Percentiles rank a stretch among this genome's conserved stretches.
These are phyloP conservation scores for Claviceps spartinae DNA, from an alignment of 2,329 filamentous ascomycete genomes.

Conservation along the genomic window DNA sequence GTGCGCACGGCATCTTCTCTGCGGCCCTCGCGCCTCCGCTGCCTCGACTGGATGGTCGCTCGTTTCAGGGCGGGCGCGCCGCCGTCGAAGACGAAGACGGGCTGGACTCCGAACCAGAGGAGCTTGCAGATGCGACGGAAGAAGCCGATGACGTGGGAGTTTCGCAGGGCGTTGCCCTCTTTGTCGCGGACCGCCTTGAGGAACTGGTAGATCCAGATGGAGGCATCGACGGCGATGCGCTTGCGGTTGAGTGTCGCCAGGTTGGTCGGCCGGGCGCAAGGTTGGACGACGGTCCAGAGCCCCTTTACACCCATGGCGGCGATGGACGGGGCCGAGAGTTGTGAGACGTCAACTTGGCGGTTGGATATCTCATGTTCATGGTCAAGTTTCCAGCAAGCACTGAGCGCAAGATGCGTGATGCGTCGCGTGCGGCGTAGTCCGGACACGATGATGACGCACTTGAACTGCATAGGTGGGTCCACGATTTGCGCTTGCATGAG, in stretches of 20 bases:
- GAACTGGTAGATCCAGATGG: conserved; percentile 99
- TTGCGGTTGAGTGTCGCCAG: conserved; percentile 93
- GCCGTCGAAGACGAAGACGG: conserved; percentile 96
- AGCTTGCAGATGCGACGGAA: conserved; percentile 97
- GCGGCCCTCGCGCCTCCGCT: conserved; percentile 69
- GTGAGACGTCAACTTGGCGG: too few species aligned
- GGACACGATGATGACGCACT: not conserved
- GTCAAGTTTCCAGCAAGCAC: too few species aligned
- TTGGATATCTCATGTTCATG: too few species aligned
- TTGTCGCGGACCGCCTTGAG: conserved; percentile 97
- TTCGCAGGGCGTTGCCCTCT: conserved; percentile 90
- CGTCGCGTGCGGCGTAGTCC: too few species aligned
- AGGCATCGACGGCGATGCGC: conserved; percentile 91
- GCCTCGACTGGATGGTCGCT: conserved; percentile 71
- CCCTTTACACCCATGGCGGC: conserved; percentile 88
- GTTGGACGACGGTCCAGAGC: conserved; percentile 91
- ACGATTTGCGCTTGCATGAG: too few species aligned
- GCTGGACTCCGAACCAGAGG: conserved; percentile 88
- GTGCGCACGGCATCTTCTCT: conserved; percentile 87
- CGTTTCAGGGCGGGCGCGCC: conserved; percentile 84
- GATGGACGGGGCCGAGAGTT: not conserved
- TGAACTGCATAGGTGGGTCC: not conserved
- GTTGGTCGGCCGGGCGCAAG: conserved; percentile 89
- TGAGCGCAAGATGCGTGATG: too few species aligned
- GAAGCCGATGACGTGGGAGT: conserved; percentile 93